Conservation (phyloP, 495 filamentous ascomycete species). For the Polyplosphaeria fusca region DNA sequence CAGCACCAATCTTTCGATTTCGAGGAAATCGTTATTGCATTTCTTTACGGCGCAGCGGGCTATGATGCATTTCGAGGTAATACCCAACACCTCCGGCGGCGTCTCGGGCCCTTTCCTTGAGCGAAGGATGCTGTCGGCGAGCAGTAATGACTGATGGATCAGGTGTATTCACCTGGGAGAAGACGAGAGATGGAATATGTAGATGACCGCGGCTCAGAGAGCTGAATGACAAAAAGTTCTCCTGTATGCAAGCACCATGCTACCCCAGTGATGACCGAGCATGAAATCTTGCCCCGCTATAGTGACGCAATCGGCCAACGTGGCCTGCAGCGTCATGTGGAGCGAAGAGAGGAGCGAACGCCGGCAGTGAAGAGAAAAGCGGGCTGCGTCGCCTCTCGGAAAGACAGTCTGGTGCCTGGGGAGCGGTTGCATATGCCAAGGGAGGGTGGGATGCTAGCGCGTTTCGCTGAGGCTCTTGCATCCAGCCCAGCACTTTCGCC, state of each 20-base stretch:
- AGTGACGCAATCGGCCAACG: not conserved
- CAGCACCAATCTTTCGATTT: not conserved
- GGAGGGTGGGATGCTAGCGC: conserved; percentile 8
- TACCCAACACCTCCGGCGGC: no score
- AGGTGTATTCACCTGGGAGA: no score
- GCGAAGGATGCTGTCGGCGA: not conserved
- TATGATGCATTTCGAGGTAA: conserved; percentile 9
- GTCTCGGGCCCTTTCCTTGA: not conserved
- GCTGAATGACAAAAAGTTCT: no score
- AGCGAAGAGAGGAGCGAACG: no score
- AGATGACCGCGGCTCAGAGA: no score
- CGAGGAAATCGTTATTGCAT: not conserved
- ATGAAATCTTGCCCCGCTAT: conserved; percentile 5
- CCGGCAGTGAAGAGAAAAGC: no score
- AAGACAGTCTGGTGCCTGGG: conserved; percentile 17
- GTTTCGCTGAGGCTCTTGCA: conserved; percentile 15
- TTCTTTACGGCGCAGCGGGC: not conserved
- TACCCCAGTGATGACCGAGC: no score
- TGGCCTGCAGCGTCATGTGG: no score
- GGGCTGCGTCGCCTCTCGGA: no score
- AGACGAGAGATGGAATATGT: conserved; percentile 7
- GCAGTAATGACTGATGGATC: conserved; percentile 8
- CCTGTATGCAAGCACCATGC: no score
- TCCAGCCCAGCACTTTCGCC: conserved; percentile 23
- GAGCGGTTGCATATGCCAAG: conserved; percentile 12